Conservation (phyloP, 306 rosid species). For the Fragaria vesca region DNA sequence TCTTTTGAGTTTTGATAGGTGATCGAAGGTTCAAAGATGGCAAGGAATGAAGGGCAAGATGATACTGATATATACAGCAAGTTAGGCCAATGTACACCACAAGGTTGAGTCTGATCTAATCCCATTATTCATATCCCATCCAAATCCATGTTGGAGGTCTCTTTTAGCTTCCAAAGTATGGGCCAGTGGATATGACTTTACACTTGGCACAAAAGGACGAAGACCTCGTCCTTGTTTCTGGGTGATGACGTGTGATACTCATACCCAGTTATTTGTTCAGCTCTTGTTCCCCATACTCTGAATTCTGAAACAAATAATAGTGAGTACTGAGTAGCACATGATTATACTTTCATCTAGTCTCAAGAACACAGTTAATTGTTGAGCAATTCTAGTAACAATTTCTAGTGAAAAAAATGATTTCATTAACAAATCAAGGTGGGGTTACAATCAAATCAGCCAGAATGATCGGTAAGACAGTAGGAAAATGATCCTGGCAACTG, state of each 20-base stretch:
- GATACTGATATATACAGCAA: constrained; percentile 26
- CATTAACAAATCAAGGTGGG: neutral
- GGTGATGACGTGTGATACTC: constrained; percentile 35
- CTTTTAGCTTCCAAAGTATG: constrained; percentile 31
- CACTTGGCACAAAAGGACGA: constrained; percentile 30
- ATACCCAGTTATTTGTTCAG: constrained; percentile 24
- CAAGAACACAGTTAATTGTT: neutral
- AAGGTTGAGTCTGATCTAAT: constrained; percentile 21
- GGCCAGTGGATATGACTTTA: constrained; percentile 51
- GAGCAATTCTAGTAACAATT: neutral
- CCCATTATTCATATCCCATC: constrained; percentile 23
- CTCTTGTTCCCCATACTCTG: neutral
- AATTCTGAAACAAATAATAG: neutral
- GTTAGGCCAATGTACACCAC: constrained; percentile 45
- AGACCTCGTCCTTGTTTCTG: constrained; percentile 18
- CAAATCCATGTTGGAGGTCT: constrained; percentile 33
- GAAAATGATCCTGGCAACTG: neutral
- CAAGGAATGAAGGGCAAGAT: constrained; percentile 8
- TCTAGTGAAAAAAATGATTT: neutral
- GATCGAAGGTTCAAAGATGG: constrained; percentile 22
- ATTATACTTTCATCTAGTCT: neutral
- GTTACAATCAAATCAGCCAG: neutral
- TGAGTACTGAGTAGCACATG: neutral
- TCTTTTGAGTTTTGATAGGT: neutral
- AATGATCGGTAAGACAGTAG: neutral